Evolutionary conservation across 345 rosid genomes (phyloP).

Genomic region (Viola odorata): DNA sequence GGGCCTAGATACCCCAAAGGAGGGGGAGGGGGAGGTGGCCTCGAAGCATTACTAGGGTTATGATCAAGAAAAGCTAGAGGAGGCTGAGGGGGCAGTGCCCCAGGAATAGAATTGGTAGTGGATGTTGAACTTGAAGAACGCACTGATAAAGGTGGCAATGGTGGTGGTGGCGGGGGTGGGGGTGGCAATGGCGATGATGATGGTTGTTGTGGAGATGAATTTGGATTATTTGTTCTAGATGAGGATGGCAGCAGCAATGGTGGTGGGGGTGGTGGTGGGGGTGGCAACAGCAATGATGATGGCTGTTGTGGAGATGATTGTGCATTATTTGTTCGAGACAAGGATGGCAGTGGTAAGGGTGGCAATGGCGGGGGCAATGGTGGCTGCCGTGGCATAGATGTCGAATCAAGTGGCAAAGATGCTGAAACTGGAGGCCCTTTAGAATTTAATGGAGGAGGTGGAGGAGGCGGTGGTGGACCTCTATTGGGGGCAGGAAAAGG

Average conservation of each 20-base stretch:
- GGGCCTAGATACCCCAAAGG: conserved; percentile 10
- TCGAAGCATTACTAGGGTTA: conserved; percentile 16
- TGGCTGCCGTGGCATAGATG: conserved; percentile 7
- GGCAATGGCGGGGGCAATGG: conserved; percentile 21
- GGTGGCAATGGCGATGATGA: conserved; percentile 1
- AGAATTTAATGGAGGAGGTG: conserved; percentile 29
- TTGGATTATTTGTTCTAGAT: conserved; percentile 3
- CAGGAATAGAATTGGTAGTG: conserved; percentile 18
- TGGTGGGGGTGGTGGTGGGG: conserved; percentile 35
- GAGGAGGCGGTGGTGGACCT: conserved; percentile 2
- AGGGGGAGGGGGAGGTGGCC: conserved; percentile 31
- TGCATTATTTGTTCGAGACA: background rate
- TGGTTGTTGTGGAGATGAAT: background rate
- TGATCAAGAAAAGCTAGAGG: conserved; percentile 6
- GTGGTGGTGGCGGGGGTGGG: conserved; percentile 4
- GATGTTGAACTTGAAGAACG: conserved; percentile 17
- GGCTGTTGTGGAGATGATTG: conserved; percentile 7
- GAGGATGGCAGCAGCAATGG: conserved; percentile 26
- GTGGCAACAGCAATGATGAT: conserved; percentile 15
- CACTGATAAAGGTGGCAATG: background rate
- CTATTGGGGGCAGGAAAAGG: conserved; percentile 17
- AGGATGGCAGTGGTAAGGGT: conserved; percentile 25
- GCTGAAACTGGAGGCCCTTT: conserved; percentile 22
- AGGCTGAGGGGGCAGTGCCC: conserved; percentile 28
- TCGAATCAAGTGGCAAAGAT: too few relatives aligned